A percentile compares a stretch with the other conserved stretches of the same genome.
These are phyloP conservation scores for Tricholoma matsutake DNA, from an alignment of 768 basidiomycete genomes.

Conservation along the genomic window DNA sequence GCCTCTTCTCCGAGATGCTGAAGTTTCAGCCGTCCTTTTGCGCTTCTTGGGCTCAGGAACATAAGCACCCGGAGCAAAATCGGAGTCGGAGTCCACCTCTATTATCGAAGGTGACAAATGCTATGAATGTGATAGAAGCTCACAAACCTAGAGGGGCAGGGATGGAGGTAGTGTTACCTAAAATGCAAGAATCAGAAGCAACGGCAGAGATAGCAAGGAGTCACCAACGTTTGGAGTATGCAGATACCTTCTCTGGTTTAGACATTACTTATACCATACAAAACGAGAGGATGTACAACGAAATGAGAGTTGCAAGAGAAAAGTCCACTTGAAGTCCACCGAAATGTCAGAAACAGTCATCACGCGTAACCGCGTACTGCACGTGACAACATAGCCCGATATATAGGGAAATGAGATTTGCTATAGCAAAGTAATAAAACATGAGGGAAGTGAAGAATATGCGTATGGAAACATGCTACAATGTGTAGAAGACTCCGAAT, in stretches of 20 bases:
- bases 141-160: conserved; percentile 35
- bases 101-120: background rate
- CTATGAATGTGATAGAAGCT: background rate
- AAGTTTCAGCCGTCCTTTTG: conserved; percentile 17
- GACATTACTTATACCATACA: conserved; percentile 23
- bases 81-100: conserved; percentile 49
- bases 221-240: conserved; percentile 27
- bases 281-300: conserved; percentile 1
- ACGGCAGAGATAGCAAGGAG: background rate
- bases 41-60: conserved; percentile 28
- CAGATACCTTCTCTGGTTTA: conserved; percentile 34
- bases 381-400: conserved; percentile 10
- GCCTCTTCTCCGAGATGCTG: conserved; percentile 15
- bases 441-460: background rate
- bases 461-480: conserved; percentile 9
- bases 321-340: conserved; percentile 8
- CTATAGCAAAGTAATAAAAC: background rate
- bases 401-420: background rate
- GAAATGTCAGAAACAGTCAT: background rate
- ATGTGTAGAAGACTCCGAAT: conserved; percentile 2
- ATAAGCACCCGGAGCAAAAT: conserved; percentile 43
- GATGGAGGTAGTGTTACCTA: conserved; percentile 32
- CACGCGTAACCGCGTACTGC: conserved; percentile 8
- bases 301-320: background rate
- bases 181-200: background rate